Percentiles rank a stretch among this genome's conserved stretches.
phyloP scores from a whole-genome alignment of 2,329 filamentous ascomycete species.

The Colletotrichum horii region DNA sequence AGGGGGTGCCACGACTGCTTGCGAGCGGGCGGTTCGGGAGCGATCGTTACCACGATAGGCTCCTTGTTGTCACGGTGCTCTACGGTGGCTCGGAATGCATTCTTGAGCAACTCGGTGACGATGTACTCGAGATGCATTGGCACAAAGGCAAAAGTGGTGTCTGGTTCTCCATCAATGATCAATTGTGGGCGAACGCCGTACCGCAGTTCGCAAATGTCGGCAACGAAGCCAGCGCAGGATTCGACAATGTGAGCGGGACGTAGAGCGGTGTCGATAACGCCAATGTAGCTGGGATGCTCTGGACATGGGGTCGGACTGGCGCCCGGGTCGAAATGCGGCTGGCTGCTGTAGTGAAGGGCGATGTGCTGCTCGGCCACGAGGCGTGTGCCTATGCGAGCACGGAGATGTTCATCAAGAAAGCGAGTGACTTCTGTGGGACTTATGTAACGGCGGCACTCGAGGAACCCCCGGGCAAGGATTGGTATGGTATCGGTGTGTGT shows the following conservation, averaged over 20 bases:
- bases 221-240: conserved; percentile 86
- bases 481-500: conserved; percentile 96
- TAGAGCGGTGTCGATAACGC: conserved; percentile 91
- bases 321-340: conserved; percentile 70
- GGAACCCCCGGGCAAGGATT: conserved; percentile 86
- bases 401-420: conserved; percentile 92
- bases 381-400: conserved; percentile 90
- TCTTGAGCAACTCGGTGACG: conserved; percentile 94
- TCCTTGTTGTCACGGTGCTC: conserved; percentile 81
- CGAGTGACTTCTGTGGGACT: conserved; percentile 80
- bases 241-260: conserved; percentile 83
- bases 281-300: conserved; percentile 75
- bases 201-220: conserved; percentile 94
- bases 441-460: conserved; percentile 93
- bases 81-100: conserved; percentile 91
- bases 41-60: conserved; percentile 91
- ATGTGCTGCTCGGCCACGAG: conserved; percentile 97
- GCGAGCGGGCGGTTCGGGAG: conserved; percentile 62
- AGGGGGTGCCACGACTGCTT: conserved; percentile 29
- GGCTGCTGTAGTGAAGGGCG: conserved; percentile 76
- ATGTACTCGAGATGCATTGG: conserved; percentile 98
- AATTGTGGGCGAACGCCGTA: conserved; percentile 88
- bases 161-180: conserved; percentile 82
- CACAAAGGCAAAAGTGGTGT: conserved; percentile 90
- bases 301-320: conserved; percentile 55